Evolutionary conservation across 345 rosid genomes (phyloP).

Genomic region (Rhodamnia argentea): DNA sequence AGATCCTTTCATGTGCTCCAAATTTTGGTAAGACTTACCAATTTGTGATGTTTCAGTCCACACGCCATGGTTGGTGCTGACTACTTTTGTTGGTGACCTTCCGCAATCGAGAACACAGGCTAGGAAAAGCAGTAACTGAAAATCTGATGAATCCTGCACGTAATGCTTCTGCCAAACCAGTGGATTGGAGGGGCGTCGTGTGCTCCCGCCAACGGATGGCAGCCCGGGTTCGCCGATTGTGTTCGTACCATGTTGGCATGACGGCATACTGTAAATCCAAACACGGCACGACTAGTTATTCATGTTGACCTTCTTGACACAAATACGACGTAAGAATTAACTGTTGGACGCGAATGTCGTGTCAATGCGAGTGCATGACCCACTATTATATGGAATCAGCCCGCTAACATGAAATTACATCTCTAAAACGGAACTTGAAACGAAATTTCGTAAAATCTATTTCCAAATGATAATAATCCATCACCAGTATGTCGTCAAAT

Average conservation of each 20-base stretch:
- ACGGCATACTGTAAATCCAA: background rate
- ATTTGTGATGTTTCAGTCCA: background rate
- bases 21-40: background rate
- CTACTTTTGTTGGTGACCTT: background rate
- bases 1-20: background rate
- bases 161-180: background rate
- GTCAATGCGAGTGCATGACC: background rate
- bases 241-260: accelerated
- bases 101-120: background rate
- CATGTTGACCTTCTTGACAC: background rate
- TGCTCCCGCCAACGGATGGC: background rate
- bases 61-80: background rate
- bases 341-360: accelerated
- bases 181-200: background rate
- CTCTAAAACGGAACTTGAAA: background rate
- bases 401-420: background rate
- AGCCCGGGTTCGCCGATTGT: background rate
- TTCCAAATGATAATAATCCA: background rate
- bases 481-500: too few relatives aligned
- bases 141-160: background rate
- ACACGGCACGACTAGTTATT: background rate
- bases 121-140: background rate
- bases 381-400: background rate
- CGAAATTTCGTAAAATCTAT: background rate
- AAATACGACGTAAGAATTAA: background rate